phyloP scores from a whole-genome alignment of 495 filamentous ascomycete genomes.

The Aspergillus haitiensis region DNA sequence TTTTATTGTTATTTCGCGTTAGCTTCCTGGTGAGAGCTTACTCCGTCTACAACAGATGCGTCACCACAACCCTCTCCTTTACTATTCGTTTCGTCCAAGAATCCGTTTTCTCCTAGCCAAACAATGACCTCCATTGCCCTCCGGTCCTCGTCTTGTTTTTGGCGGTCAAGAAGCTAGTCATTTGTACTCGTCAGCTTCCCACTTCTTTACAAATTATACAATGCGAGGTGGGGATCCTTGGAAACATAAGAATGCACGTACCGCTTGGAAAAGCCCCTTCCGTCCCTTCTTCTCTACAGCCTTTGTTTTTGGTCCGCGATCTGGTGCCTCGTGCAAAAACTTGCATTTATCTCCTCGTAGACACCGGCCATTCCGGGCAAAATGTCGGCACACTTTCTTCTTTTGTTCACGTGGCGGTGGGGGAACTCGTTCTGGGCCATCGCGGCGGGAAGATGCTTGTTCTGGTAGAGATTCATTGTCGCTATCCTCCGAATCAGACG shows the following conservation, averaged over 20 bases:
- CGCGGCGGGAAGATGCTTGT: conserved; percentile 40
- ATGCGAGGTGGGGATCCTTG: too few species aligned
- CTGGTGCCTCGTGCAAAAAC: conserved; percentile 45
- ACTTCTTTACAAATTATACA: too few species aligned
- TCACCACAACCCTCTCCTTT: too few species aligned
- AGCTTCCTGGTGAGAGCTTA: too few species aligned
- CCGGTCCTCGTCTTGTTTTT: conserved; percentile 46
- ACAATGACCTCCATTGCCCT: conserved; percentile 46
- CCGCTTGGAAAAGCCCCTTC: conserved; percentile 53
- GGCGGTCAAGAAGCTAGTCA: conserved; percentile 48
- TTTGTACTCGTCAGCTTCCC: conserved; percentile 18
- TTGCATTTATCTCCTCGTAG: conserved; percentile 46
- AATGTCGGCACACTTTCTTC: conserved; percentile 44
- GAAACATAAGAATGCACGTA: conserved; percentile 31
- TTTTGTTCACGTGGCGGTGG: conserved; percentile 45
- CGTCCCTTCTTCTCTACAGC: conserved; percentile 35
- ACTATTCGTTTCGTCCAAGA: conserved; percentile 10
- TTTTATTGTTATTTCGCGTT: too few species aligned
- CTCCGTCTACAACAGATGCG: too few species aligned
- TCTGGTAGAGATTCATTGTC: conserved; percentile 46
- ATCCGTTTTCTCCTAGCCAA: conserved; percentile 46
- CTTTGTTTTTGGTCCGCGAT: conserved; percentile 37
- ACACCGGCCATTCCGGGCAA: conserved; percentile 49
- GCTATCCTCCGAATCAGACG: conserved; percentile 37
- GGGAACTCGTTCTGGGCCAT: conserved; percentile 43